phyloP scores from a whole-genome alignment of 257 asterid species.

The Penstemon eatonii region DNA sequence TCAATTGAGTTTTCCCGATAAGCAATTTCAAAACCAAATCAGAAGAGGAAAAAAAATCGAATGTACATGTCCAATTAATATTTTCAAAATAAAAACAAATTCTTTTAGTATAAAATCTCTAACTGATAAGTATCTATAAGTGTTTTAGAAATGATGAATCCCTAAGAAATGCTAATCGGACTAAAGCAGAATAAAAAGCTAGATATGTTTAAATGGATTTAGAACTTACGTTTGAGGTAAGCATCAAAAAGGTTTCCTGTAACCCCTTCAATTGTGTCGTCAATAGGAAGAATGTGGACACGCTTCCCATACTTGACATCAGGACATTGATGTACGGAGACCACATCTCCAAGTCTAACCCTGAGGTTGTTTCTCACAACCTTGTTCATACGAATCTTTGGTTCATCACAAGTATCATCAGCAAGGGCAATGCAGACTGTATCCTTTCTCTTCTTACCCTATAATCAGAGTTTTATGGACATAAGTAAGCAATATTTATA shows the following conservation, averaged over 20 bases:
- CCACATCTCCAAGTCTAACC: slow-evolving; percentile 71
- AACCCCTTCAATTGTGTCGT: slow-evolving; percentile 72
- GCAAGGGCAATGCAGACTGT: slow-evolving; percentile 70
- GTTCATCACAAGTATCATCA: slow-evolving; percentile 65
- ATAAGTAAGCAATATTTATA: background rate
- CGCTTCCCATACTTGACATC: slow-evolving; percentile 63
- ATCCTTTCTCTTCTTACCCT: slow-evolving; percentile 73
- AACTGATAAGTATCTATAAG: too few species aligned
- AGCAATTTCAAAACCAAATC: too few species aligned
- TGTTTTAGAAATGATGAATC: too few species aligned
- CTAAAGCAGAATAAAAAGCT: background rate
- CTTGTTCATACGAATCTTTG: slow-evolving; percentile 71
- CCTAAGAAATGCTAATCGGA: too few species aligned
- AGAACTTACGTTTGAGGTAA: slow-evolving; percentile 62
- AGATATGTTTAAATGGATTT: background rate
- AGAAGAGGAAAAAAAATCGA: too few species aligned
- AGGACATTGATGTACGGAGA: slow-evolving; percentile 67
- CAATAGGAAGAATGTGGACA: slow-evolving; percentile 57
- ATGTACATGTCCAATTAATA: too few species aligned
- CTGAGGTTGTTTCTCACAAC: slow-evolving; percentile 66
- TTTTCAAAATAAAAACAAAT: too few species aligned
- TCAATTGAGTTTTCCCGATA: too few species aligned
- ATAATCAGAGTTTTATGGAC: background rate
- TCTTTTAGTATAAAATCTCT: too few species aligned
- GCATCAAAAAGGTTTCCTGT: slow-evolving; percentile 68